These are phyloP conservation scores for Yamadazyma laniorum DNA, from an alignment of 805 yeast genomes.

Conservation along the genomic window DNA sequence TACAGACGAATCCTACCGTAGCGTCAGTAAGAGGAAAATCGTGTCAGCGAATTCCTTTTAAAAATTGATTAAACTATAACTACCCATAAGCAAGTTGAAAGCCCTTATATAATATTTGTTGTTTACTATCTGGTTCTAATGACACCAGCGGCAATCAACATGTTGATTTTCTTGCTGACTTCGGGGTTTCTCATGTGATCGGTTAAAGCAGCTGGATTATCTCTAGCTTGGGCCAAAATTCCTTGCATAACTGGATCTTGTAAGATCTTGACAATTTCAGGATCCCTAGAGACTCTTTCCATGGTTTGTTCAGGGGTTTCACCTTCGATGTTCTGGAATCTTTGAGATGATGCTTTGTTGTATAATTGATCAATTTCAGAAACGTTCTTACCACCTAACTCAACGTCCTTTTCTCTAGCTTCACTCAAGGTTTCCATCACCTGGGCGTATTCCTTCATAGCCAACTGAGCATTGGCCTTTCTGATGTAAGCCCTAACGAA, in stretches of 20 bases:
- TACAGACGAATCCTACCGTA: too few relatives aligned
- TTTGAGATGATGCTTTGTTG: conserved; percentile 70
- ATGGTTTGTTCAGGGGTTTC: conserved; percentile 94
- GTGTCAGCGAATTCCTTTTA: too few relatives aligned
- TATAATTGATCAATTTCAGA: conserved; percentile 81
- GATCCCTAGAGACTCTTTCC: conserved; percentile 87
- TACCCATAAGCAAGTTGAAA: too few relatives aligned
- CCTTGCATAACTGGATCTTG: conserved; percentile 97
- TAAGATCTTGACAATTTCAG: conserved; percentile 86
- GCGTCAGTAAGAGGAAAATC: too few relatives aligned
- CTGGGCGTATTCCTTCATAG: conserved; percentile 80
- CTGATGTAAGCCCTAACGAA: conserved; percentile 95
- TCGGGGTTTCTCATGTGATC: conserved; percentile 98
- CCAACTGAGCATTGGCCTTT: conserved; percentile 91
- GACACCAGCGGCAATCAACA: conserved; percentile 93
- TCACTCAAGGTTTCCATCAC: conserved; percentile 77
- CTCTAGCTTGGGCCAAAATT: conserved; percentile 89
- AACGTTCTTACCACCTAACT: conserved; percentile 56
- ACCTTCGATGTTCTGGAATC: conserved; percentile 80
- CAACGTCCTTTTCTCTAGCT: conserved; percentile 75
- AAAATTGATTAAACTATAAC: too few relatives aligned
- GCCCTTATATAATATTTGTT: too few relatives aligned
- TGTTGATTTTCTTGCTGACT: conserved; percentile 80
- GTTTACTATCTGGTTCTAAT: conserved; percentile 81
- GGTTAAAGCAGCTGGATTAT: conserved; percentile 93